Base-by-base conservation (phyloP, 345 rosid species). In the Rhizophora apiculata region DNA sequence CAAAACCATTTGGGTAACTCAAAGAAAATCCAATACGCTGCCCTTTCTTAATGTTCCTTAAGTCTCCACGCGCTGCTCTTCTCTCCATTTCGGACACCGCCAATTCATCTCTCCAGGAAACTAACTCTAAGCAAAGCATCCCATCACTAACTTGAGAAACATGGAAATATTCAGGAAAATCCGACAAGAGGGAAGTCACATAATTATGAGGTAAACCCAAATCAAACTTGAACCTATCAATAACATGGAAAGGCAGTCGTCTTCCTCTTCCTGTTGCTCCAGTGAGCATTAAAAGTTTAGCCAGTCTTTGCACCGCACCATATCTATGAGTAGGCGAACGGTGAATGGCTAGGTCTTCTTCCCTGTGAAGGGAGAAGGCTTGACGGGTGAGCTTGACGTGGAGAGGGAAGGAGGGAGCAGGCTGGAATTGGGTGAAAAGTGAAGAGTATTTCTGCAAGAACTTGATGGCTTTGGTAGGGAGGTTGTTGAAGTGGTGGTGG, bases 181-280 rank as follows among this genome's bases (percentile, higher is more conserved):
- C 92, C 0, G 80, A 69, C 2, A 93, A 82, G 6, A 88, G 79
- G 15, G 82, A 67, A 58, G 88, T 74, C 2, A 90, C 29, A 68
- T 89, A 90, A 81, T 87, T 72, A 57, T 74, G 76, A 58, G 97
- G 92, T 75, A 93, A 85, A 22, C 96, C 98, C 37, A 93, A 72
- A 78, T 93, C 98, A 51, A 82, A 85, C 62, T 74, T 78, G 76
- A 93, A 85, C 67, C 74, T 76, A 70, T 87, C 84, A n/a, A 93
- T 39, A 19, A 85, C 18, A 58, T 64, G 32, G 9, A 93, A 68
- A 30, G 98, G 98, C 78, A 90, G 71, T 63, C 67, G 78, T 20
- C 58, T 58, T 2, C 77, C 37, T 34, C 37, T 34, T 34, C 37
- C 37, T 0, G 37, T 34, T 34, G 9, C 75, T 64, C 82, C 67